Percentiles rank a stretch among this genome's conserved stretches.
Conservation (phyloP, 345 rosid species). For the Arabis alpina region DNA sequence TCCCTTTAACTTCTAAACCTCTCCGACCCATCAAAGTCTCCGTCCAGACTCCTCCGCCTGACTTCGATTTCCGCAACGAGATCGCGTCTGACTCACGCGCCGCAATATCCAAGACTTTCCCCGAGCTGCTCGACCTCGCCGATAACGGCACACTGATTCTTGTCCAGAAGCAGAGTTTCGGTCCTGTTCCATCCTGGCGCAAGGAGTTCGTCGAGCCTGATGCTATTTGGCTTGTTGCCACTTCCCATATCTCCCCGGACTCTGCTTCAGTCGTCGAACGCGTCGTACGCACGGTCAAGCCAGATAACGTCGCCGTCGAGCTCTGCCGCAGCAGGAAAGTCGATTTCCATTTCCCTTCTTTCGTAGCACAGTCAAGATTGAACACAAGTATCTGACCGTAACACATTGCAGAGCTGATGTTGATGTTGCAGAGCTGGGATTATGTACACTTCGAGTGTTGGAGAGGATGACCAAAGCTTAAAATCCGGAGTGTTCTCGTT, state of each 20-base stretch:
- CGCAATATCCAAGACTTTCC: conserved; percentile 53
- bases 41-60: conserved; percentile 69
- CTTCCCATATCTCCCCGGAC: conserved; percentile 62
- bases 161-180: conserved; percentile 62
- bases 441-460: conserved; percentile 64
- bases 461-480: conserved; percentile 51
- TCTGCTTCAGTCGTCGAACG: conserved; percentile 74
- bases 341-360: background rate
- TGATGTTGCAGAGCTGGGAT: conserved; percentile 89
- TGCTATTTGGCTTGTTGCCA: conserved; percentile 77
- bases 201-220: conserved; percentile 76
- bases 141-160: conserved; percentile 61
- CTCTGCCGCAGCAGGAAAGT: conserved; percentile 94
- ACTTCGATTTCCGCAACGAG: conserved; percentile 69
- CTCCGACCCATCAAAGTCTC: conserved; percentile 51
- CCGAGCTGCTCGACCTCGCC: conserved; percentile 69
- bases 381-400: conserved; percentile 45
- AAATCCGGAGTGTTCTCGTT: conserved; percentile 67
- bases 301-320: conserved; percentile 90
- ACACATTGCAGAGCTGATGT: conserved; percentile 56
- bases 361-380: no score
- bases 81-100: conserved; percentile 59
- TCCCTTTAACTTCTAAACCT: conserved; percentile 50
- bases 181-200: conserved; percentile 85
- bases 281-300: conserved; percentile 64